Evolutionary conservation across 352 stramenopile genomes (phyloP), one percentile per base, ranked within the genome.

Genomic region (Phytophthora pisi): DNA sequence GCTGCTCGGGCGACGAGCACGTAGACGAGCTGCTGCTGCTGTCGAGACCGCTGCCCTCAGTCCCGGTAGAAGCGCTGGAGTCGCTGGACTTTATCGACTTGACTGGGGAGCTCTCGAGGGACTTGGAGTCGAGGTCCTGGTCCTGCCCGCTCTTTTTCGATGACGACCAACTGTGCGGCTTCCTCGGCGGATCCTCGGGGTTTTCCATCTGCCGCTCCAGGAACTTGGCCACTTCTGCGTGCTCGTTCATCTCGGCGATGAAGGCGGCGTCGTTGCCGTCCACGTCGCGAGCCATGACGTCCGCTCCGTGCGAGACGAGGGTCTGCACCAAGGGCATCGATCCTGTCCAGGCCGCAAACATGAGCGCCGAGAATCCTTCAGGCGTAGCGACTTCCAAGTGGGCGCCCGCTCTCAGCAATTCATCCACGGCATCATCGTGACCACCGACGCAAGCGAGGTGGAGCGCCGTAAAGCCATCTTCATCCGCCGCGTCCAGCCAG

Each of bases 391-490:
- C 47, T 64, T 84, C 75, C 52, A 85, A 63, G 43, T 81, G 67
- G 2, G 79, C 78, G 30, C 81, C 81, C 4, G 68, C 72, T 2
- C 46, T 61, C 15, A 87, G 68, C 42, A 90, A 57, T 49, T 80
- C 70, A 20, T 78, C 54, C 9, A 84, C 79, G 2, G 77, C 77
- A 43, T 73, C 75, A 28, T 78, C 66, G 59, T 90, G 72, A 16
- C 72, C 81, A 20, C 81, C 75, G 38, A 88, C 75, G 26, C 77
- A 87, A 4, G 81, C 81, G 23, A 90, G 63, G 49, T 90, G 81
- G 20, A 90, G 64, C 49, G 81, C 78, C n/a, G 81, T 88, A 51
- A 90, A 86, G 18, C 81, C 81, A 28, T 90, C 78, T 51, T 81
- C 68, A 40, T 87, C 78, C 40, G 76, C 63, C 51, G 53, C 58